A percentile compares a stretch with the other conserved stretches of the same genome.
These are phyloP conservation scores for Cornus florida DNA, from an alignment of 148 eudicot genomes.

Conservation along the genomic window DNA sequence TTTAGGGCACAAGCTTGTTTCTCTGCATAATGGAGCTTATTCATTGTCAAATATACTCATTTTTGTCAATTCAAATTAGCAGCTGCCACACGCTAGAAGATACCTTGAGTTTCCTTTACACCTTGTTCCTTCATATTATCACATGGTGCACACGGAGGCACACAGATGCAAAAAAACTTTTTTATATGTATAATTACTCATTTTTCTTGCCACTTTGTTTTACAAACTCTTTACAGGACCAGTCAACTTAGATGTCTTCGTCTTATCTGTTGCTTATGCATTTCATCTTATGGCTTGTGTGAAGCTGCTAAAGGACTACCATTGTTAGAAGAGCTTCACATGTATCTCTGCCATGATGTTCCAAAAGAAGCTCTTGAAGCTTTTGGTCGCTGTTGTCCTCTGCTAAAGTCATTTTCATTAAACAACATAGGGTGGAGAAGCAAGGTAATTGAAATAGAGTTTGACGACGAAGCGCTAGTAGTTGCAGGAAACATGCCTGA, in stretches of 20 bases:
- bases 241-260: constrained; percentile 54
- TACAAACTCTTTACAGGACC: constrained; percentile 40
- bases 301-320: constrained; percentile 48
- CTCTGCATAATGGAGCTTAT: no score
- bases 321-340: constrained; percentile 60
- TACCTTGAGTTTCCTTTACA: background rate
- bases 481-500: constrained; percentile 56
- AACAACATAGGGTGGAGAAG: constrained; percentile 35
- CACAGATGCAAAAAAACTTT: no score
- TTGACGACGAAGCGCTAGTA: constrained; percentile 47
- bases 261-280: constrained; percentile 38
- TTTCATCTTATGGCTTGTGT: constrained; percentile 41
- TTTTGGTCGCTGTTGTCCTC: constrained; percentile 48
- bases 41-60: background rate
- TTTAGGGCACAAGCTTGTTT: no score
- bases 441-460: constrained; percentile 17
- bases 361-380: constrained; percentile 24
- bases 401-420: constrained; percentile 50
- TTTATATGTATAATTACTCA: background rate
- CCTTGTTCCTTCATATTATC: background rate
- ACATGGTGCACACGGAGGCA: background rate
- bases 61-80: no score
- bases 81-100: background rate
- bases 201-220: background rate
- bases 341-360: no score